Evolutionary conservation across 805 yeast species (phyloP), one percentile per base, ranked within the genome.

Genomic region (Saturnispora besseyi): DNA sequence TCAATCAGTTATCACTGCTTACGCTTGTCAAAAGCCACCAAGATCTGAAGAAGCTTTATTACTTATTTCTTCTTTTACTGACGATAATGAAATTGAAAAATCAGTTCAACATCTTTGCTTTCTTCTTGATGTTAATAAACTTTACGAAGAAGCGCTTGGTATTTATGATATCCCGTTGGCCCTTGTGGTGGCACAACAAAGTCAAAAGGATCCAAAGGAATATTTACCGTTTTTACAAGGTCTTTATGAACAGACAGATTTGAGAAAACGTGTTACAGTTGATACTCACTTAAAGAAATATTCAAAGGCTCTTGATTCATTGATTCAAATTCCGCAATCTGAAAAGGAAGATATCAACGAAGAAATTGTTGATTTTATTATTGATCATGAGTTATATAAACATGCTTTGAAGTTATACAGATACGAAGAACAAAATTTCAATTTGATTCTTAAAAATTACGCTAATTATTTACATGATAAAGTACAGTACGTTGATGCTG

Each of bases 201-300:
- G 97, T 0, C 98, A 91, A 66, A 90, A 84, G 74, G 99, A 93
- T 68, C 99, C 99, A 24, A 88, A 90, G 60, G 99, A 93, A 66
- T 93, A 93, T 58, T 70, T 93, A 47, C 96, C 99, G 46, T 93
- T 93, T 65, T 73, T 93, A 56, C 96, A 88, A 60, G 75, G 81
- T 44, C 71, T 93, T 48, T 84, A 87, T 56, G 78, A 77, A 38
- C 86, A 84, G 64, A 69, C 77, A 0, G 82, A 78, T 5, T 65
- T 80, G 49, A 78, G 96, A 53, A 79, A 82, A 56, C 75, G 77
- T 60, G 90, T 87, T 61, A 65, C 80, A 61, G 85, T 93, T 57
- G 98, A 93, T 62, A 84, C 86, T 45, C 73, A 81, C 61, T 75
- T 93, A 63, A 80, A 82, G 59, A 77, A 81, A 43, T 73, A 74